Evolutionary conservation across 1,139 yeast species (phyloP).

Genomic region (Zygosaccharomyces sapae): DNA sequence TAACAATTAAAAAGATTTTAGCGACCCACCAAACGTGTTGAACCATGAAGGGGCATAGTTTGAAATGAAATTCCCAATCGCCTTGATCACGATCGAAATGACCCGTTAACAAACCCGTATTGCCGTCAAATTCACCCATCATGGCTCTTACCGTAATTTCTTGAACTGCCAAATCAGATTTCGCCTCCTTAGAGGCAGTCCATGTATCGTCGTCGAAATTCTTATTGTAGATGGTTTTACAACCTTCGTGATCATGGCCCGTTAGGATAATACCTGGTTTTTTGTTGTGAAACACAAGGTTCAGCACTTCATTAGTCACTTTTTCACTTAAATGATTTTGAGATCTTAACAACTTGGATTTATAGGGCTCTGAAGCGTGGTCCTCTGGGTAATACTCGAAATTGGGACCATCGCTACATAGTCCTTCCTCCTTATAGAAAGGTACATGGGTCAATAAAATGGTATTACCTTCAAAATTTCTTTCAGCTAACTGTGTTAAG

Average conservation of each 20-base stretch:
- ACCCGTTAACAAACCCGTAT: conserved; percentile 80
- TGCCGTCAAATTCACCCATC: conserved; percentile 96
- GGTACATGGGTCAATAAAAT: conserved; percentile 87
- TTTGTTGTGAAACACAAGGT: conserved; percentile 60
- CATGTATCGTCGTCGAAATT: conserved; percentile 43
- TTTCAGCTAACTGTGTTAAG: conserved; percentile 50
- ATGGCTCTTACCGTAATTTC: conserved; percentile 86
- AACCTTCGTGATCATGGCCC: conserved; percentile 97
- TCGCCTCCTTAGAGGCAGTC: conserved; percentile 50
- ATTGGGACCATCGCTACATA: conserved; percentile 86
- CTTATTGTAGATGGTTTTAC: conserved; percentile 61
- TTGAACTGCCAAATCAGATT: conserved; percentile 41
- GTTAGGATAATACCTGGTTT: conserved; percentile 77
- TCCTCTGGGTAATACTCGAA: conserved; percentile 57
- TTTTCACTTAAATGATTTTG: conserved; percentile 79
- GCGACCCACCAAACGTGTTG: conserved; percentile 97
- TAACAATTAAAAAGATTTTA: conserved; percentile 49
- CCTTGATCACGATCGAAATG: conserved; percentile 42
- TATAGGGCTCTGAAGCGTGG: conserved; percentile 55
- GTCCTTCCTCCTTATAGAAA: conserved; percentile 70
- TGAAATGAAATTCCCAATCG: conserved; percentile 64
- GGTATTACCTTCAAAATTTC: conserved; percentile 70
- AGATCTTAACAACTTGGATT: conserved; percentile 67
- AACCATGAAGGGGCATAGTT: conserved; percentile 74
- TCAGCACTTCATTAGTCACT: conserved; percentile 61